phyloP scores from a whole-genome alignment of 179 eudicot genomes.

The Spinacia oleracea region DNA sequence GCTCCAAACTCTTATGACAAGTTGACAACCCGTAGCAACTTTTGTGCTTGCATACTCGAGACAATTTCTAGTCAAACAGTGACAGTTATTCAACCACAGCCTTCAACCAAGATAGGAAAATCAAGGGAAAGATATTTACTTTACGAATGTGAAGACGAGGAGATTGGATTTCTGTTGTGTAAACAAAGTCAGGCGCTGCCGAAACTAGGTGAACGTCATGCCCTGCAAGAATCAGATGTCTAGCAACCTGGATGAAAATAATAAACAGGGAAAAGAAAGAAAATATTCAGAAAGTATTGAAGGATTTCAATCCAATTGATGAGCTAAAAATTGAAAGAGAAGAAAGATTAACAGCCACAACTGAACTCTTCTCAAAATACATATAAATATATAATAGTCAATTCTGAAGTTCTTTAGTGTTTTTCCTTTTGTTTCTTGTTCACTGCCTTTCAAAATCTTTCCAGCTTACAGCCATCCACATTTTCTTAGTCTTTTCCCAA shows the following conservation, averaged over 20 bases:
- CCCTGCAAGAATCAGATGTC: slow-evolving; percentile 89
- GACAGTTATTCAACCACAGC: neutral
- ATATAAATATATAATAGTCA: neutral
- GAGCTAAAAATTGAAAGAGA: neutral
- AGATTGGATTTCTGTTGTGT: slow-evolving; percentile 87
- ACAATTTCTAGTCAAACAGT: neutral
- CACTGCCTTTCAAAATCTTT: too few species aligned
- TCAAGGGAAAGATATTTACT: slow-evolving; percentile 39
- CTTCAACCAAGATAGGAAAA: slow-evolving; percentile 4
- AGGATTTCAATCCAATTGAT: neutral
- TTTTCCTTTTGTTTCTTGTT: too few species aligned
- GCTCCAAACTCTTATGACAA: neutral
- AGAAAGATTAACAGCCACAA: neutral
- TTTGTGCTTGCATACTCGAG: neutral
- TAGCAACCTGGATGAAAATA: slow-evolving; percentile 61
- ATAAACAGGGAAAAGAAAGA: neutral
- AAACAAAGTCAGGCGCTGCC: slow-evolving; percentile 97
- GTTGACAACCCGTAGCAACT: neutral
- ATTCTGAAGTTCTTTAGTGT: neutral
- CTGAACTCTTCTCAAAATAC: neutral
- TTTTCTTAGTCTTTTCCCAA: too few species aligned
- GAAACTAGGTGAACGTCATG: slow-evolving; percentile 95
- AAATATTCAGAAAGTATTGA: neutral
- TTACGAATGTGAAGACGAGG: slow-evolving; percentile 89
- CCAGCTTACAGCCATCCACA: too few species aligned